Evolutionary conservation across 768 basidiomycete species (phyloP), one percentile per base, ranked within the genome.

Genomic region (Collybia nuda): DNA sequence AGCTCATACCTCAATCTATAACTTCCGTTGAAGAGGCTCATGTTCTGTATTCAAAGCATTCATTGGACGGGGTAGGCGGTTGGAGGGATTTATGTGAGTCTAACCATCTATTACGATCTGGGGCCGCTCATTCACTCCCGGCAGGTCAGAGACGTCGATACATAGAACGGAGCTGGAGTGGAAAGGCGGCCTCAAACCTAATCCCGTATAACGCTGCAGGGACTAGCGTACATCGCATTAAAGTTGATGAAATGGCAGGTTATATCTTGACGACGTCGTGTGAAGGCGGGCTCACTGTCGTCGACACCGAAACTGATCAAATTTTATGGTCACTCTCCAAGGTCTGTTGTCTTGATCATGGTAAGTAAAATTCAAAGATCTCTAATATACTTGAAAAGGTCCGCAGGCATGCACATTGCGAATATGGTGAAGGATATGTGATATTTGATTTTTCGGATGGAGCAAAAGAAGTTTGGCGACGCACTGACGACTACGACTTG

Each of bases 381-480:
- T 26, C 6, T 32, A 48, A 18, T 44, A 50, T 57, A n/a, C n/a
- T 45, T 47, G 57, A 53, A 17, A 75, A 84, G 58, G 79, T 86
- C 23, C 76, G 77, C 28, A 55, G 60, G 7, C 77, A 72, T 41
- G 88, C 88, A 0, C 89, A 91, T 58, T 78, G 81, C 56, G 90
- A 92, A 64, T 93, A 90, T 55, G 81, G 72, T 12, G 67, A 77
- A 23, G 90, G 90, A 7, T 90, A 79, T 59, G 68, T 90, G 41
- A 68, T 91, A 41, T 88, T 90, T 61, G 85, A 90, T 58, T 78
- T 85, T 24, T 40, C 62, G 18, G 76, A 73, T 23, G 74, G 76
- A 7, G 59, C 67, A 54, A 85, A 85, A 55, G 90, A 93, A 62
- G 80, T 90, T 12, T 93, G 90, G 90, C 72, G 85, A 23, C 74